Conservation (phyloP, 257 asterid genomes). For the Solanum pimpinellifolium region DNA sequence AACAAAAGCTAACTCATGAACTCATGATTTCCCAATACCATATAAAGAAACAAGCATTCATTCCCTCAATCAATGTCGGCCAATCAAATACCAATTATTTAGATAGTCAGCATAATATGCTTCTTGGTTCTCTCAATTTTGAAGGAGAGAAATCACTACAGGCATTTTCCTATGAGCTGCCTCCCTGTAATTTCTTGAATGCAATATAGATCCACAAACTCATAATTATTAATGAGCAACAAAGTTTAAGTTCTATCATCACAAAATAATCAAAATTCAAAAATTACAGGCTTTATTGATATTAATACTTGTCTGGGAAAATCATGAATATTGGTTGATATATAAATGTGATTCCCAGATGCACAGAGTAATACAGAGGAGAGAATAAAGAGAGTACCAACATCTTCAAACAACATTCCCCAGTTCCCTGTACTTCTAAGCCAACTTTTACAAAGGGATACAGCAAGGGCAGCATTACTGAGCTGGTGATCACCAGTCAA, state of each 20-base stretch:
- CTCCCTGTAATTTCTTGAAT: background rate
- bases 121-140: background rate
- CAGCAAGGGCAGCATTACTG: constrained; percentile 79
- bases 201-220: background rate
- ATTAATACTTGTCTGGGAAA: background rate
- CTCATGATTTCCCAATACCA: background rate
- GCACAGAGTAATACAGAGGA: background rate
- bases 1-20: background rate
- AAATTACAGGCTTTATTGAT: background rate
- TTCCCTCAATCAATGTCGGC: background rate
- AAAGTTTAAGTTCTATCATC: background rate
- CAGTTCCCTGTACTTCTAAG: constrained; percentile 54
- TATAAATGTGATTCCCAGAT: background rate
- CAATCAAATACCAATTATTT: background rate
- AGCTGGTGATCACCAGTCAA: constrained; percentile 85
- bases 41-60: background rate
- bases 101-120: background rate
- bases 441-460: constrained; percentile 81
- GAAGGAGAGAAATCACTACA: background rate
- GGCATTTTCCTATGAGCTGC: background rate
- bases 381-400: constrained; percentile 23
- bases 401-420: constrained; percentile 50
- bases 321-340: background rate
- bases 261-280: background rate
- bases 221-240: background rate